A percentile compares a stretch with the other conserved stretches of the same genome.
Conservation (phyloP, 1,284 basidiomycete species). For the Xerocomus amazonicus region DNA sequence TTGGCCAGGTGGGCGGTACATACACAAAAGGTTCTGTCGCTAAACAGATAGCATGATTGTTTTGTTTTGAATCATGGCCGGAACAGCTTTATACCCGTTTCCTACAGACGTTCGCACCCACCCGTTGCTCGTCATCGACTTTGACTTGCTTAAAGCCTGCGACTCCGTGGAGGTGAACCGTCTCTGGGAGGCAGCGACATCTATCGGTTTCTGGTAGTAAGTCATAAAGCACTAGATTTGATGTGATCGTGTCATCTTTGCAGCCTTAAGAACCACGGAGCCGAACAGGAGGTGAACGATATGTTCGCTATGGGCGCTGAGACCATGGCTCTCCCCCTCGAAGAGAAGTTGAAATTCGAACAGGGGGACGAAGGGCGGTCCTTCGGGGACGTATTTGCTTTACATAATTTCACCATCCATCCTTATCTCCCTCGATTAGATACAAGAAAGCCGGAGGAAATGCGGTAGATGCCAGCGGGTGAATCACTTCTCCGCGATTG, state of each 20-base stretch:
- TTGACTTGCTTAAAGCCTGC: conserved; percentile 36
- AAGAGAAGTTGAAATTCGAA: conserved; percentile 63
- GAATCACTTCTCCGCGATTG: background rate
- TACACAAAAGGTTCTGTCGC: too few species aligned
- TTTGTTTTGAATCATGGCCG: conserved; percentile 17
- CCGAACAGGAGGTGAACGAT: conserved; percentile 46
- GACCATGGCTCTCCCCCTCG: conserved; percentile 54
- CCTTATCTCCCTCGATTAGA: conserved; percentile 31
- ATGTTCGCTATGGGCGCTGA: conserved; percentile 63
- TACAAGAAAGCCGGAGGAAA: conserved; percentile 64
- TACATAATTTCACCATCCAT: background rate
- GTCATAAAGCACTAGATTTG: conserved; percentile 17
- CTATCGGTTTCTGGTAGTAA: conserved; percentile 56
- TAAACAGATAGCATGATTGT: too few species aligned
- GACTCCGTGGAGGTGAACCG: conserved; percentile 40
- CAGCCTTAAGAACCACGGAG: conserved; percentile 62
- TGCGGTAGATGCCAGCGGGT: conserved; percentile 61
- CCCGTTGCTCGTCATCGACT: conserved; percentile 52
- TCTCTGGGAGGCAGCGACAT: conserved; percentile 50
- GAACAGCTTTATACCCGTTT: conserved; percentile 39
- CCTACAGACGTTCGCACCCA: conserved; percentile 47
- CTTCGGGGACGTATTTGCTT: conserved; percentile 44
- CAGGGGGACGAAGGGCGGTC: conserved; percentile 62
- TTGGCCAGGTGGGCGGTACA: too few species aligned
- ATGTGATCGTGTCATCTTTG: background rate